Evolutionary conservation across 768 basidiomycete genomes (phyloP).

Genomic region (Infundibulicybe gibba): DNA sequence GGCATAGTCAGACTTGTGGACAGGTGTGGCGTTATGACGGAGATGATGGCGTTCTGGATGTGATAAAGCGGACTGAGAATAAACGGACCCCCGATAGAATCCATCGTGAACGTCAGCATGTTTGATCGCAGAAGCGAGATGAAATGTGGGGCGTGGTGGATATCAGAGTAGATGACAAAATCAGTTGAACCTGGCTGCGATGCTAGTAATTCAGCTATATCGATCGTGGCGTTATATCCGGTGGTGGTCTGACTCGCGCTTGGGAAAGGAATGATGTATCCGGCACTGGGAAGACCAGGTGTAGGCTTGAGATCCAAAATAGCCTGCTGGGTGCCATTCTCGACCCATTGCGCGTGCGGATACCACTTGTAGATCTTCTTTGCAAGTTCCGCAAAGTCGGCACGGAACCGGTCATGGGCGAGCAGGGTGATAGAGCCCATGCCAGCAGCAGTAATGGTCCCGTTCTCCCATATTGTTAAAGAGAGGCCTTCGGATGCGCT

Average conservation of each 20-base stretch:
- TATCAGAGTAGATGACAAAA: conserved; percentile 11
- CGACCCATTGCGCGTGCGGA: neutral
- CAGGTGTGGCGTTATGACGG: conserved; percentile 6
- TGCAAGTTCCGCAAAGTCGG: conserved; percentile 10
- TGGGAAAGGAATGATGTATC: too few relatives aligned
- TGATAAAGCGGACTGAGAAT: conserved; percentile 21
- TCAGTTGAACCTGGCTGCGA: too few relatives aligned
- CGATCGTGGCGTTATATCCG: too few relatives aligned
- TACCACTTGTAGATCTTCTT: conserved; percentile 10
- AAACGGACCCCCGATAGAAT: conserved; percentile 11
- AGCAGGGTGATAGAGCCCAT: conserved; percentile 21
- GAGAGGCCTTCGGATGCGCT: conserved; percentile 21
- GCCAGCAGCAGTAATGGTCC: conserved; percentile 22
- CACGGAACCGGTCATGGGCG: conserved; percentile 12
- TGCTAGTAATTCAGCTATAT: too few relatives aligned
- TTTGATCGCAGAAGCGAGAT: conserved; percentile 4
- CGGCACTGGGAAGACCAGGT: too few relatives aligned
- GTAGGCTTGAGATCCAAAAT: too few relatives aligned
- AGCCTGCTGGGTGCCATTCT: too few relatives aligned
- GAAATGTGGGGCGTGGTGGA: conserved; percentile 7
- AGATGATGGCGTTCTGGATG: conserved; percentile 25
- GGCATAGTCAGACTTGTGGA: too few relatives aligned
- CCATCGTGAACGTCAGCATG: conserved; percentile 2
- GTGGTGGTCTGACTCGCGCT: too few relatives aligned
- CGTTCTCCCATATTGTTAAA: conserved; percentile 19